phyloP scores from a whole-genome alignment of 225 moss, liverwort and hornwort species.

The Sphagnum tenellum region DNA sequence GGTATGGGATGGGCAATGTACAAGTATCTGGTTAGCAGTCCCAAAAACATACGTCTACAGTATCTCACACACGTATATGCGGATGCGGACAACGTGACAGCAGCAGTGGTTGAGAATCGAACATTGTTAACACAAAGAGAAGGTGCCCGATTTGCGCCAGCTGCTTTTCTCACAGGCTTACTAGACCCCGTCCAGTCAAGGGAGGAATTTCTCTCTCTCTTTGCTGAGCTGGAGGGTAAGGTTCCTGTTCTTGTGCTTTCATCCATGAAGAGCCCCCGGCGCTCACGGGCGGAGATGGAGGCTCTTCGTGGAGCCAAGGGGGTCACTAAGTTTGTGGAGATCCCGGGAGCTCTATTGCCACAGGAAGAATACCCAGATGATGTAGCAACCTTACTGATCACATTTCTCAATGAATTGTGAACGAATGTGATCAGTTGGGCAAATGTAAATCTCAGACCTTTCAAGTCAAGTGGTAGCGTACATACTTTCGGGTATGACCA shows the following conservation, averaged over 20 bases:
- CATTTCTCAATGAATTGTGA: constrained; percentile 29
- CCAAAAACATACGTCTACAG: constrained; percentile 71
- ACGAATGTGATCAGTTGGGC: no score
- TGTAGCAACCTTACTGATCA: constrained; percentile 14
- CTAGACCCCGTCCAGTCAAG: constrained; percentile 63
- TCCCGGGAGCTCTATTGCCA: constrained; percentile 58
- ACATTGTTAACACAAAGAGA: constrained; percentile 74
- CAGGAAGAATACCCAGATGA: constrained; percentile 71
- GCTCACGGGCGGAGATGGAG: constrained; percentile 79
- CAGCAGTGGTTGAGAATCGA: constrained; percentile 56
- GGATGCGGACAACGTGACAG: constrained; percentile 75
- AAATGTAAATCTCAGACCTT: no score
- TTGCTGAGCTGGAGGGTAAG: constrained; percentile 59
- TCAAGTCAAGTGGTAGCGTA: no score
- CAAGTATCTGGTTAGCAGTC: constrained; percentile 86
- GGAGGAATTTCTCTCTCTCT: constrained; percentile 59
- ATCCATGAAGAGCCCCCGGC: constrained; percentile 51
- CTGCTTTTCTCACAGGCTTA: constrained; percentile 76
- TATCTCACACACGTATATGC: constrained; percentile 87
- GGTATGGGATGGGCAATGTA: constrained; percentile 95
- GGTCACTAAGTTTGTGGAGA: constrained; percentile 49
- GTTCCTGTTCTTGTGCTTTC: constrained; percentile 51
- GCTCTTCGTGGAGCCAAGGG: constrained; percentile 60
- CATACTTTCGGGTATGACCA: no score
- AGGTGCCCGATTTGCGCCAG: constrained; percentile 82